These are phyloP conservation scores for Nevesoporus exiguus DNA, from an alignment of 768 basidiomycete species.

Conservation along the genomic window DNA sequence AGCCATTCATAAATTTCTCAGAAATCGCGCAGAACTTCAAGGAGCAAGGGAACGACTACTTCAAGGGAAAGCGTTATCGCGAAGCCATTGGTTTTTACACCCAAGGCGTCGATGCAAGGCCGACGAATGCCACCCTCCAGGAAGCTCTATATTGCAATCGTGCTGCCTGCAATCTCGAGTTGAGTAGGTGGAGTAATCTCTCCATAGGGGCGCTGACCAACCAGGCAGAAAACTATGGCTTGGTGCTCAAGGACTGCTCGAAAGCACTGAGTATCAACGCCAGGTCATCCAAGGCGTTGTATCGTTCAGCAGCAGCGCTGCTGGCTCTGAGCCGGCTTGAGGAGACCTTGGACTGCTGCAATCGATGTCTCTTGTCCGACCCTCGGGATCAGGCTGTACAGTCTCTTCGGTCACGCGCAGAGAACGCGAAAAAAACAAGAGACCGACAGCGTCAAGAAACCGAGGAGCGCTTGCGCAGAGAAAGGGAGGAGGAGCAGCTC, in stretches of 20 bases:
- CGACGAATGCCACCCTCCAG: constrained; percentile 52
- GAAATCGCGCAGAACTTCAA: constrained; percentile 93
- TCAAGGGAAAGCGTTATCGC: constrained; percentile 77
- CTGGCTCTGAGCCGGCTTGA: constrained; percentile 67
- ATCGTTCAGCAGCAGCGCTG: constrained; percentile 79
- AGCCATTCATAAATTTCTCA: constrained; percentile 28
- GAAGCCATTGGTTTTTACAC: constrained; percentile 91
- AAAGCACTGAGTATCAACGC: constrained; percentile 61
- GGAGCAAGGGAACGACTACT: constrained; percentile 94
- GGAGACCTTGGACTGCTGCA: constrained; percentile 83
- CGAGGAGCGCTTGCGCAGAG: constrained; percentile 45
- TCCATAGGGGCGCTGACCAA: not conserved
- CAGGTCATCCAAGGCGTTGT: constrained; percentile 77
- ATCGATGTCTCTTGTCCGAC: constrained; percentile 61
- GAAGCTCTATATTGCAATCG: constrained; percentile 83
- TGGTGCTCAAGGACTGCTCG: constrained; percentile 83
- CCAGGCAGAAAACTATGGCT: constrained; percentile 77
- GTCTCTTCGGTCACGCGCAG: constrained; percentile 45
- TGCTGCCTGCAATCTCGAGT: constrained; percentile 89
- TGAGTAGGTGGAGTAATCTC: constrained; percentile 48
- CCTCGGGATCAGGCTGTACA: constrained; percentile 52
- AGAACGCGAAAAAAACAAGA: constrained; percentile 45
- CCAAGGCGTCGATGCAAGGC: constrained; percentile 83
- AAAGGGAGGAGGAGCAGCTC: constrained; percentile 49
- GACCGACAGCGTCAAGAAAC: constrained; percentile 50